phyloP scores from a whole-genome alignment of 352 stramenopile genomes.

The Globisporangium mamillatum region DNA sequence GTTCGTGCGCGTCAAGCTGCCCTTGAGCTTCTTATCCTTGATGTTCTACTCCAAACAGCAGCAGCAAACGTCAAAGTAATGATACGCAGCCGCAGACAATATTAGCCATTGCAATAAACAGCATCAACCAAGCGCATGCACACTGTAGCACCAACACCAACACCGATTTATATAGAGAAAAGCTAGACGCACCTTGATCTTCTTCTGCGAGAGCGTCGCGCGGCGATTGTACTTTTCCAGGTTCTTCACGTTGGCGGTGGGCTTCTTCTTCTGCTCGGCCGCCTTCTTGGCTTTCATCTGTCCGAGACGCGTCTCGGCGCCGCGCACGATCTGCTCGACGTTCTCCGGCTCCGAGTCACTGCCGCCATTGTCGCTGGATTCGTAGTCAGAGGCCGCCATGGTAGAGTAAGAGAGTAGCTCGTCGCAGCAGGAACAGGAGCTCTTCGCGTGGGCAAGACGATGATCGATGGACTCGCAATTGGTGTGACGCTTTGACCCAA shows the following conservation, averaged over 20 bases:
- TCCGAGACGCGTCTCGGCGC: constrained; percentile 58
- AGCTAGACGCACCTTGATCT: constrained; percentile 36
- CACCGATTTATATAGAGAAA: neutral
- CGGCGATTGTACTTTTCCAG: constrained; percentile 73
- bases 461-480: constrained; percentile 1
- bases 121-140: neutral
- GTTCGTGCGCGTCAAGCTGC: constrained; percentile 57
- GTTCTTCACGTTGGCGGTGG: constrained; percentile 47
- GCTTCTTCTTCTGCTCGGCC: constrained; percentile 9
- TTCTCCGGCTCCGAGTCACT: constrained; percentile 63
- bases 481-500: constrained; percentile 14
- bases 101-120: neutral
- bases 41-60: constrained; percentile 32
- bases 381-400: constrained; percentile 35
- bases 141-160: neutral
- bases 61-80: neutral
- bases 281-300: constrained; percentile 25
- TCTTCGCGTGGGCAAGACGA: neutral
- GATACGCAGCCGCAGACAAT: neutral
- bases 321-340: constrained; percentile 50
- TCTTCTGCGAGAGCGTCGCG: constrained; percentile 48
- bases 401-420: neutral
- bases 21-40: constrained; percentile 89
- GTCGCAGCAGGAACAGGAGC: constrained; percentile 5
- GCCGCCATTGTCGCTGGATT: constrained; percentile 40